Evolutionary conservation across 148 eudicot species (phyloP), one percentile per base, ranked within the genome.

Genomic region (Fagopyrum homotropicum): DNA sequence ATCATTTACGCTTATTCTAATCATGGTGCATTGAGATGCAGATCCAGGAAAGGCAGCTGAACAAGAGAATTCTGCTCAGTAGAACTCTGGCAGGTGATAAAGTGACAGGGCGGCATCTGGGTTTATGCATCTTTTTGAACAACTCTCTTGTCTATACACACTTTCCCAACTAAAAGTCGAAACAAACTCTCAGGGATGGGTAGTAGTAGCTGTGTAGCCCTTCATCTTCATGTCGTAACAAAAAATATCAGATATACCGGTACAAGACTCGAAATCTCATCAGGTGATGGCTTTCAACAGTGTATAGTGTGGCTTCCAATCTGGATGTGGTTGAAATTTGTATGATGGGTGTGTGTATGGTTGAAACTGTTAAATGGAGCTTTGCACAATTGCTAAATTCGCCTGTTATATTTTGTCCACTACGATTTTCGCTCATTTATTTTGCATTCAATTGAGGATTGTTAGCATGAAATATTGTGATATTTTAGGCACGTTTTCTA

Each of bases 141-240:
- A 64, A 40, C 40, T 64, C 15, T 64, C 17, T 64, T 64, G 70
- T 64, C 70, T 64, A 64, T 64, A 64, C 68, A 64, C 46, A 61
- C 69, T 30, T 26, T 9, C 15, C 69, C 26, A 10, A 61, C 44
- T 61, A 16, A 4, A 61, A 61, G 40, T 10, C n/a, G 69, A 63
- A 30, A 30, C 16, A 12, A 30, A 30, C n/a, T 11, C n/a, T n/a
- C 11, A 17, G 10, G 10, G 22, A 22, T 59, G 64, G 26, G 26
- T 22, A 22, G 19, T 22, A 59, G 8, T 10, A 17, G 11, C 19
- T 8, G 40, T 8, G 40, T 35, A 35, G 40, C 40, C 40, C 40
- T 59, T 59, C 22, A 4, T 51, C 15, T 51, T 7, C 15, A 16
- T 52, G 56, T 59, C 40, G 22, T 29, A 9, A 9, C 9, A 60